Evolutionary conservation across 176 grass and related monocot species (phyloP).

Genomic region (Themeda triandra): DNA sequence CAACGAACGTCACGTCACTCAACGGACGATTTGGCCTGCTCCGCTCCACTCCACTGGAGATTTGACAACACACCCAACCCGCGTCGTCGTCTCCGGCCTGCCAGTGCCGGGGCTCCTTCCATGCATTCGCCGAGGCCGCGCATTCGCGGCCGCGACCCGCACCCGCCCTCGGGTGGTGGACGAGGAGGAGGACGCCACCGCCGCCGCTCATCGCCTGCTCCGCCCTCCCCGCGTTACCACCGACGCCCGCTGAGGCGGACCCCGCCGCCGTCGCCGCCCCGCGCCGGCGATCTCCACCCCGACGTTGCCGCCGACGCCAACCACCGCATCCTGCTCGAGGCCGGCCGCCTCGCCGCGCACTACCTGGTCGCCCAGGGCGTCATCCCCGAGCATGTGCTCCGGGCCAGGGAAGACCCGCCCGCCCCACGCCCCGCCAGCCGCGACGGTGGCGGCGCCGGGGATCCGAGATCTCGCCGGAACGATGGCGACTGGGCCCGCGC

Average conservation of each 20-base stretch:
- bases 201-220: slow-evolving; percentile 11
- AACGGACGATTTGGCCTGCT: slow-evolving; percentile 20
- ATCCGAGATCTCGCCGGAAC: slow-evolving; percentile 26
- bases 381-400: slow-evolving; percentile 45
- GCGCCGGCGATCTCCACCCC: background rate
- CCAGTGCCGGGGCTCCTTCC: background rate
- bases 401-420: slow-evolving; percentile 29
- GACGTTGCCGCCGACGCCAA: background rate
- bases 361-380: slow-evolving; percentile 54
- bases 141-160: slow-evolving; percentile 34
- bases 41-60: background rate
- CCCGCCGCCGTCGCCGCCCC: background rate
- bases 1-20: slow-evolving; percentile 3
- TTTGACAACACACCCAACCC: background rate
- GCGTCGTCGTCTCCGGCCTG: background rate
- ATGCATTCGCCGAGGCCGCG: slow-evolving; percentile 36
- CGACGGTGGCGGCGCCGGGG: slow-evolving; percentile 13
- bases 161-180: background rate
- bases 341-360: slow-evolving; percentile 54
- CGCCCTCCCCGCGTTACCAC: slow-evolving; percentile 20
- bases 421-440: background rate
- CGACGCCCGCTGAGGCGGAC: slow-evolving; percentile 28
- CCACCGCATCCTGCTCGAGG: slow-evolving; percentile 46
- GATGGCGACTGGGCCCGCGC: slow-evolving; percentile 24
- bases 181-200: slow-evolving; percentile 23